Conservation (phyloP, 2,329 filamentous ascomycete species). For the Sphaerulina populicola region DNA sequence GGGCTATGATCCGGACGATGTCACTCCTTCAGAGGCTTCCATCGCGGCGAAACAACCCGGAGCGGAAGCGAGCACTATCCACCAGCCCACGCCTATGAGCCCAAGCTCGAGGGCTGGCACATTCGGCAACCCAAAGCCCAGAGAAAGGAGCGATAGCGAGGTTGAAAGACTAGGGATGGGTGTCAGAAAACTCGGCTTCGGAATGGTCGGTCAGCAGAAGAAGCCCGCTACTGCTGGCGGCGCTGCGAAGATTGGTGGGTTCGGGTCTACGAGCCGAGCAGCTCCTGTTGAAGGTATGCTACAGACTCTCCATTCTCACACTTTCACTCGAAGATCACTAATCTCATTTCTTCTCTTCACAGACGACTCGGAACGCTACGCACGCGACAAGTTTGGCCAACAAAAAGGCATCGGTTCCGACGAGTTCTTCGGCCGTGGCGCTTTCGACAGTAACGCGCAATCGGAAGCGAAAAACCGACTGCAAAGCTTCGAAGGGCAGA, state of each 20-base stretch:
- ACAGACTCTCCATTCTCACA: background rate
- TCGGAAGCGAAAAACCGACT: conserved; percentile 80
- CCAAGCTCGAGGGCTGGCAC: conserved; percentile 51
- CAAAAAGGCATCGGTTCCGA: conserved; percentile 98
- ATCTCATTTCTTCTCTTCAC: conserved; percentile 4
- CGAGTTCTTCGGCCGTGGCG: conserved; percentile 91
- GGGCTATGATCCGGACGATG: conserved; percentile 84
- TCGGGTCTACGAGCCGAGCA: conserved; percentile 62
- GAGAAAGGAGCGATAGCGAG: conserved; percentile 59
- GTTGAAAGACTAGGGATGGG: conserved; percentile 87
- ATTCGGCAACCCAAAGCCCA: conserved; percentile 38
- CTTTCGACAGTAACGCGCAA: conserved; percentile 71
- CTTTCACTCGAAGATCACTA: background rate
- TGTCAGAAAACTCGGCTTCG: conserved; percentile 75
- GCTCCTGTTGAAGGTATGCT: conserved; percentile 52
- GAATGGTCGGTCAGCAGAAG: conserved; percentile 59
- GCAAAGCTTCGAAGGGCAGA: conserved; percentile 86
- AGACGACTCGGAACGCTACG: conserved; percentile 72
- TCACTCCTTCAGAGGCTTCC: conserved; percentile 37
- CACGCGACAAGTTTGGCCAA: conserved; percentile 75
- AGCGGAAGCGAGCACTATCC: conserved; percentile 48
- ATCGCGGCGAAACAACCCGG: conserved; percentile 40
- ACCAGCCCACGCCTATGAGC: conserved; percentile 68
- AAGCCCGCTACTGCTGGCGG: conserved; percentile 39
- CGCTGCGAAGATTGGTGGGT: conserved; percentile 59